Evolutionary conservation across 108 stramenopile genomes (phyloP).

Genomic region (Nannochloropsis gaditana): DNA sequence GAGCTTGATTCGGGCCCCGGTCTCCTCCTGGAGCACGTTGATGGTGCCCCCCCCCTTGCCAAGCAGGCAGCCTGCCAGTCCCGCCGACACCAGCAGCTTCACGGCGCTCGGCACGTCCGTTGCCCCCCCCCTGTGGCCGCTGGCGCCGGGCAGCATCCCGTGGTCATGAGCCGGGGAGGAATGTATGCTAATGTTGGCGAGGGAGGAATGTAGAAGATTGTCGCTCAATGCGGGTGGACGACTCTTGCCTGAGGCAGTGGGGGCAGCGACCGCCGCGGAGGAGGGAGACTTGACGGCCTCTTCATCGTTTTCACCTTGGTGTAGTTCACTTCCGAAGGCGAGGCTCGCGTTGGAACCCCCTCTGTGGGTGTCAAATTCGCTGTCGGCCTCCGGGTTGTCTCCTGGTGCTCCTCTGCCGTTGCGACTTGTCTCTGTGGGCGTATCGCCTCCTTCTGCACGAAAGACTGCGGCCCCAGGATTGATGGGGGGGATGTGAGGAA

Average conservation of each 20-base stretch:
- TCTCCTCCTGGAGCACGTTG: slow-evolving; percentile 41
- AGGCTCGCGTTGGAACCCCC: too few relatives aligned
- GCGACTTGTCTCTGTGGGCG: too few relatives aligned
- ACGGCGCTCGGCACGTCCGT: slow-evolving; percentile 18
- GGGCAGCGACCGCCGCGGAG: neutral
- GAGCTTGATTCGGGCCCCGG: slow-evolving; percentile 48
- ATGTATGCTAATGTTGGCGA: neutral
- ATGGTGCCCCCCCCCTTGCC: slow-evolving; percentile 47
- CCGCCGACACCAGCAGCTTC: slow-evolving; percentile 44
- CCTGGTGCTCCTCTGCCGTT: neutral
- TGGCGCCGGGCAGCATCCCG: neutral
- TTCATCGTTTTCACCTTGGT: too few relatives aligned
- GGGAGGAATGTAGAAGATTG: neutral
- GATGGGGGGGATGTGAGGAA: too few relatives aligned
- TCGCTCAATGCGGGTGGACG: neutral
- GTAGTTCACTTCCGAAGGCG: too few relatives aligned
- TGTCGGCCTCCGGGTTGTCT: neutral
- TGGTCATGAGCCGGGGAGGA: neutral
- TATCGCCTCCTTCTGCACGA: too few relatives aligned
- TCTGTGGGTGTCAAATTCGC: neutral
- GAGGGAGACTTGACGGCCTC: too few relatives aligned
- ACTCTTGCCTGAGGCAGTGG: neutral
- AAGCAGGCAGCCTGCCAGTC: slow-evolving; percentile 46
- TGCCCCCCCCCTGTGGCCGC: neutral
- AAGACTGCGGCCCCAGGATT: too few relatives aligned